Conservation (phyloP, 2,329 filamentous ascomycete species). For the Chrysoporthe austroafricana region DNA sequence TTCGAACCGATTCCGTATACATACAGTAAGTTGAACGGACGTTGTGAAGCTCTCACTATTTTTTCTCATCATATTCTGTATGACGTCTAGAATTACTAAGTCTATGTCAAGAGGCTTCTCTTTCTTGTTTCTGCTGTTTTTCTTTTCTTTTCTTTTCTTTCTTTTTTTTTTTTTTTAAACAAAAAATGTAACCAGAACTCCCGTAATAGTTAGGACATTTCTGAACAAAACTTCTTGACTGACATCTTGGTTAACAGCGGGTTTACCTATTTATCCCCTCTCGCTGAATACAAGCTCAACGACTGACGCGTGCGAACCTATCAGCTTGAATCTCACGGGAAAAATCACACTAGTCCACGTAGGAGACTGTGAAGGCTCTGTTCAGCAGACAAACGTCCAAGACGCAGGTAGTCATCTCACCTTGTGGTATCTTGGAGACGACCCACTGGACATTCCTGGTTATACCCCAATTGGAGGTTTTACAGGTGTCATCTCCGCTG, state of each 20-base stretch:
- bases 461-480: constrained; percentile 17
- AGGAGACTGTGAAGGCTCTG: constrained; percentile 34
- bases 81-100: neutral
- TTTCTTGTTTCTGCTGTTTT: too few relatives aligned
- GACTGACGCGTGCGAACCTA: constrained; percentile 41
- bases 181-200: neutral
- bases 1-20: constrained; percentile 16
- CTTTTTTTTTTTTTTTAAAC: too few relatives aligned
- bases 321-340: constrained; percentile 37
- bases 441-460: constrained; percentile 25
- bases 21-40: neutral
- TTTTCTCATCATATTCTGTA: neutral
- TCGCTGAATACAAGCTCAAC: constrained; percentile 26
- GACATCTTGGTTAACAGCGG: neutral
- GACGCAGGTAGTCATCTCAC: constrained; percentile 46
- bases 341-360: constrained; percentile 45
- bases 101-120: too few relatives aligned
- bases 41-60: neutral
- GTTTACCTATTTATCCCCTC: constrained; percentile 28
- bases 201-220: neutral
- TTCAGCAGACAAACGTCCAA: constrained; percentile 43
- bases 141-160: too few relatives aligned
- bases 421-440: constrained; percentile 44
- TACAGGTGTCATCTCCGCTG: constrained; percentile 28
- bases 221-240: neutral